Evolutionary conservation across 2,329 filamentous ascomycete species (phyloP).

Genomic region (Aspergillus fischeri): DNA sequence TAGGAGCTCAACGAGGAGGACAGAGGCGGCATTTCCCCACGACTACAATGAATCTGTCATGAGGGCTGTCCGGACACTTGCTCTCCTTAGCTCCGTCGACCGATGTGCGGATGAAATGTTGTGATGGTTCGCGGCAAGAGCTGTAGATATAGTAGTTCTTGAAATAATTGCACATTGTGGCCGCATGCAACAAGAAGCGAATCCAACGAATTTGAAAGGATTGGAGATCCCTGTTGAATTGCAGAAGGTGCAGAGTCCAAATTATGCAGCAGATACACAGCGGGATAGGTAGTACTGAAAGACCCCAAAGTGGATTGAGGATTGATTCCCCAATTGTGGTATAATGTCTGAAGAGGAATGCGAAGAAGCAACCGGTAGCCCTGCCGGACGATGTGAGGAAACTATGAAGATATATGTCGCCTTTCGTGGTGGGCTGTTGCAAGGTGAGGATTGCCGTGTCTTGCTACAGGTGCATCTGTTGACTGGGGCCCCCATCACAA

Average conservation of each 20-base stretch:
- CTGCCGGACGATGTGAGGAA: neutral
- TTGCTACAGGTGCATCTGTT: conserved; percentile 11
- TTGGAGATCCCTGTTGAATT: neutral
- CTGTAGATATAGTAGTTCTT: conserved; percentile 77
- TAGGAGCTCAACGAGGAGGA: conserved; percentile 14
- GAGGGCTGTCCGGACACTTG: conserved; percentile 60
- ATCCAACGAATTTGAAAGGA: conserved; percentile 2
- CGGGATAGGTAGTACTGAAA: neutral
- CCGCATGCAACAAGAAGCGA: conserved; percentile 10
- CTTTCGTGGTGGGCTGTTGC: conserved; percentile 15
- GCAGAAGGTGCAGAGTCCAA: neutral
- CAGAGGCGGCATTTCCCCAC: conserved; percentile 60
- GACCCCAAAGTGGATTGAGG: neutral
- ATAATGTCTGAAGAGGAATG: neutral
- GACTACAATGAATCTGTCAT: conserved; percentile 70
- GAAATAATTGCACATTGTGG: conserved; percentile 57
- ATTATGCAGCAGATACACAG: neutral
- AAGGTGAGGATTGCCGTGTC: conserved; percentile 12
- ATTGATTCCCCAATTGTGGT: neutral
- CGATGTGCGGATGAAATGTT: conserved; percentile 67
- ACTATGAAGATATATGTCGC: conserved; percentile 12
- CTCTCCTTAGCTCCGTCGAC: conserved; percentile 61
- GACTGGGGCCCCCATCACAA: conserved; percentile 20
- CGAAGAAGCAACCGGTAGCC: conserved; percentile 3
- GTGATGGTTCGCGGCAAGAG: conserved; percentile 62